Base-by-base conservation (phyloP, 768 basidiomycete species). In the Nidula microcarpa region DNA sequence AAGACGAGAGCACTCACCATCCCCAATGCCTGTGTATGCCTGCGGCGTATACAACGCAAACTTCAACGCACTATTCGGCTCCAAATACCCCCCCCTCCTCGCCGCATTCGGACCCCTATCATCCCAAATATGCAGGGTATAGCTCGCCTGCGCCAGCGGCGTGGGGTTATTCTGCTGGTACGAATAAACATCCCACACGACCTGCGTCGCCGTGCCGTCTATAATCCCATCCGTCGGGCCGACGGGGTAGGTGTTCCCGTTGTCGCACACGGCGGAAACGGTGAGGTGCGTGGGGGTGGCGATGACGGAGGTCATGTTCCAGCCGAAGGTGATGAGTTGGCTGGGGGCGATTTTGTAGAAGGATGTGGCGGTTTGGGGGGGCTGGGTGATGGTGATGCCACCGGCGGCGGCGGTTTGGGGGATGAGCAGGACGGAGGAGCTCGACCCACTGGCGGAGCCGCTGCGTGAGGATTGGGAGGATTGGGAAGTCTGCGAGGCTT, bases 221-320 rank as follows among this genome's bases (percentile, higher is more conserved):
- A 94, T 80, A 32, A 85, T 69, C 2, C 89, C 87, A 60, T 87
- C 74, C 5, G 86, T 82, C 0, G 89, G 86, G 2, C 91, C 92
- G 7, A 96, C 89, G 13, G 91, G 82, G 66, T 93, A 98, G 1
- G 92, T 94, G 69, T 90, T 91, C 2, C 90, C 90, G 63, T 95
- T 94, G 11, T 85, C 84, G 68, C 89, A 89, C 43, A 86, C 77
- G 32, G 94, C 94, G 37, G 83, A 82, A 55, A 96, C 77, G 11
- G 94, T 95, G 55, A 96, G 79, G 58, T 76, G 76, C 3, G 84
- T 81, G 0, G 94, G 94, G 0, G 80, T 85, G 41, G 75, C 80
- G 58, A 87, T 71, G 41, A 98, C 73, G 53, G 77, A 76, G 13
- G 91, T 91, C 62, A 93, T 80, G 69, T 92, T 93, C 95, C 94